phyloP scores from a whole-genome alignment of 2,329 filamentous ascomycete species.

The Scedosporium minutisporum region DNA sequence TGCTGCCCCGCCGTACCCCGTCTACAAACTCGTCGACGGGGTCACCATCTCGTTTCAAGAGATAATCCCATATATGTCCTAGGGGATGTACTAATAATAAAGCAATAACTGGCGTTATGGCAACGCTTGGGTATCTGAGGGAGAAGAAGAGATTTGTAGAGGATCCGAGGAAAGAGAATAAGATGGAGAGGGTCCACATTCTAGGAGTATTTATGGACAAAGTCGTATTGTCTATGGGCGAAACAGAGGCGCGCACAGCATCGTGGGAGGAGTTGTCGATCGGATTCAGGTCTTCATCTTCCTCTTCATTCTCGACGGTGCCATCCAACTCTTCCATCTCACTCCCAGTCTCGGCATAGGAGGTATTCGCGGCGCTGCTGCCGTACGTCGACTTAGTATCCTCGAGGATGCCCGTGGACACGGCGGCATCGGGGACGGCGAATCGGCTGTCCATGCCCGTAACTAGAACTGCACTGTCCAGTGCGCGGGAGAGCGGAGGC shows the following conservation, averaged over 20 bases:
- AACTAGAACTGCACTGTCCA: slow-evolving; percentile 40
- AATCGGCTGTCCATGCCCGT: slow-evolving; percentile 45
- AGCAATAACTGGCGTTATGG: slow-evolving; percentile 81
- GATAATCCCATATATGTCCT: slow-evolving; percentile 67
- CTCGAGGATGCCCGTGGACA: slow-evolving; percentile 35
- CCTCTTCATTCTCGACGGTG: slow-evolving; percentile 16
- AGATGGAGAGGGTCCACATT: slow-evolving; percentile 73
- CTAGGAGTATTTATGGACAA: slow-evolving; percentile 81
- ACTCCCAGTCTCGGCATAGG: slow-evolving; percentile 17
- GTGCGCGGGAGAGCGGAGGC: slow-evolving; percentile 27
- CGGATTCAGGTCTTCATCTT: slow-evolving; percentile 34
- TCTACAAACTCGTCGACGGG: slow-evolving; percentile 38
- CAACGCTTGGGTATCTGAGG: slow-evolving; percentile 79
- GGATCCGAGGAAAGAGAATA: slow-evolving; percentile 74
- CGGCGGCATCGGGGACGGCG: slow-evolving; percentile 36
- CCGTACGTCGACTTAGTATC: slow-evolving; percentile 30
- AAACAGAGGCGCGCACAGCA: slow-evolving; percentile 70
- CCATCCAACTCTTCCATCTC: slow-evolving; percentile 17
- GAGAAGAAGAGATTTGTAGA: slow-evolving; percentile 85
- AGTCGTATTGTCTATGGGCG: slow-evolving; percentile 62
- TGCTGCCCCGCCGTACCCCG: slow-evolving; percentile 27
- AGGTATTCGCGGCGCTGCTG: slow-evolving; percentile 21
- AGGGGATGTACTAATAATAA: slow-evolving; percentile 76
- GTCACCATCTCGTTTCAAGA: slow-evolving; percentile 54
- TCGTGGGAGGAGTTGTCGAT: slow-evolving; percentile 67